phyloP scores from a whole-genome alignment of 768 basidiomycete genomes.

The Polyporus arcularius region DNA sequence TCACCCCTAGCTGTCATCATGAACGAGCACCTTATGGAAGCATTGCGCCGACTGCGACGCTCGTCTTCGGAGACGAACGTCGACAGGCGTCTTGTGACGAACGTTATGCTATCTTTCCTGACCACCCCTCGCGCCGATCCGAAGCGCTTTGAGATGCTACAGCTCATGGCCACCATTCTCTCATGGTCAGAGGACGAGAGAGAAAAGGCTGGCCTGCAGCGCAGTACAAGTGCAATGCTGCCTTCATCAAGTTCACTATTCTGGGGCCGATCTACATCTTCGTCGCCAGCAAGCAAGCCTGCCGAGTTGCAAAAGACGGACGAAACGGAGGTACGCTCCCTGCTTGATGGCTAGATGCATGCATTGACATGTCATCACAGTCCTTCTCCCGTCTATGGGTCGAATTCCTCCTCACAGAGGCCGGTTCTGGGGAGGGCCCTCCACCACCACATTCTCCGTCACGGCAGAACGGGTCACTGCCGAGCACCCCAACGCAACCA shows the following conservation, averaged over 20 bases:
- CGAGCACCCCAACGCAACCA: constrained; percentile 31
- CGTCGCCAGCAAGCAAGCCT: constrained; percentile 37
- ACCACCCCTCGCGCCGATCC: constrained; percentile 87
- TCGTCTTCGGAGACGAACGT: constrained; percentile 86
- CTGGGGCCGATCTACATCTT: constrained; percentile 29
- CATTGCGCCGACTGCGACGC: constrained; percentile 88
- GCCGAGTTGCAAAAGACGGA: constrained; percentile 76
- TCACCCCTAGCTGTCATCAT: constrained; percentile 80
- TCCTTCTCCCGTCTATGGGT: constrained; percentile 98
- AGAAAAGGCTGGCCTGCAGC: constrained; percentile 86
- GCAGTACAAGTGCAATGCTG: constrained; percentile 33
- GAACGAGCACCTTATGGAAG: constrained; percentile 97
- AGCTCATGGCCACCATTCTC: constrained; percentile 85
- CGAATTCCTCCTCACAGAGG: constrained; percentile 95
- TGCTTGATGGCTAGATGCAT: background rate
- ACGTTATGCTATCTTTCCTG: constrained; percentile 89
- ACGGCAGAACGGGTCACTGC: constrained; percentile 39
- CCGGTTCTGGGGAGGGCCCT: constrained; percentile 47
- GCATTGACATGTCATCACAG: constrained; percentile 40
- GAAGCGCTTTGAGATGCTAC: constrained; percentile 97
- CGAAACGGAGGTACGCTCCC: constrained; percentile 72
- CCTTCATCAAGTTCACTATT: constrained; percentile 25
- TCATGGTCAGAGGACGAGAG: constrained; percentile 90
- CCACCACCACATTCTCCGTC: constrained; percentile 30
- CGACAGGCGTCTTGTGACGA: constrained; percentile 91